Conservation (phyloP, 2,329 filamentous ascomycete genomes). For the Pyrenophora graminea region DNA sequence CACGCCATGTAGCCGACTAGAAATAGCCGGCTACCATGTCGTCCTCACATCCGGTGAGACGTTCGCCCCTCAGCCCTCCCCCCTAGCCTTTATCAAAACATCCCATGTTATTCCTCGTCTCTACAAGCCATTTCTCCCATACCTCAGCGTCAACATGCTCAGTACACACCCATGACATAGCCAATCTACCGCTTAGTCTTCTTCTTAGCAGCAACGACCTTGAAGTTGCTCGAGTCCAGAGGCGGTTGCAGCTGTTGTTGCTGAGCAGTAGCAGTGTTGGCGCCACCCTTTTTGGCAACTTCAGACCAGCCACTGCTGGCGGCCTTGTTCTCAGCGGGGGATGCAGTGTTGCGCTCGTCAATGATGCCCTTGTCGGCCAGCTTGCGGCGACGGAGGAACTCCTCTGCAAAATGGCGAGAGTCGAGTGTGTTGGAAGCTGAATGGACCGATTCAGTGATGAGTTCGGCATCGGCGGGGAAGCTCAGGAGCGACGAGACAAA, state of each 20-base stretch:
- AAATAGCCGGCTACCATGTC: too few relatives aligned
- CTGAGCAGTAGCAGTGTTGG: conserved; percentile 40
- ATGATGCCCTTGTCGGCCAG: conserved; percentile 90
- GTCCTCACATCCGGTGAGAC: too few relatives aligned
- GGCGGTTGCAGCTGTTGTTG: conserved; percentile 33
- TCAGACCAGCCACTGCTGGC: conserved; percentile 83
- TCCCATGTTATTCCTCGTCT: too few relatives aligned
- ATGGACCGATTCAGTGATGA: conserved; percentile 91
- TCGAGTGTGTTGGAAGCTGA: conserved; percentile 86
- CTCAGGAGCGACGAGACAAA: conserved; percentile 77
- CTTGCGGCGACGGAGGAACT: conserved; percentile 91
- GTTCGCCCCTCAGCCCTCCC: too few relatives aligned
- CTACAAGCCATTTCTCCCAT: too few relatives aligned
- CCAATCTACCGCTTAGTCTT: conserved; percentile 62
- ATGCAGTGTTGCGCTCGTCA: conserved; percentile 66
- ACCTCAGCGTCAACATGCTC: too few relatives aligned
- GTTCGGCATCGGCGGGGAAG: conserved; percentile 74
- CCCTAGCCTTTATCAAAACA: too few relatives aligned
- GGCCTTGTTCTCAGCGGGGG: conserved; percentile 49
- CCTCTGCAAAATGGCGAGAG: conserved; percentile 88
- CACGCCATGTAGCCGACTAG: too few relatives aligned
- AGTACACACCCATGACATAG: too few relatives aligned
- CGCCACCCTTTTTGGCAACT: conserved; percentile 94
- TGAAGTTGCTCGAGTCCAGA: conserved; percentile 69
- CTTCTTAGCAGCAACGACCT: conserved; percentile 90